Conservation (phyloP, 495 filamentous ascomycete genomes). For the Copromyces sp. region DNA sequence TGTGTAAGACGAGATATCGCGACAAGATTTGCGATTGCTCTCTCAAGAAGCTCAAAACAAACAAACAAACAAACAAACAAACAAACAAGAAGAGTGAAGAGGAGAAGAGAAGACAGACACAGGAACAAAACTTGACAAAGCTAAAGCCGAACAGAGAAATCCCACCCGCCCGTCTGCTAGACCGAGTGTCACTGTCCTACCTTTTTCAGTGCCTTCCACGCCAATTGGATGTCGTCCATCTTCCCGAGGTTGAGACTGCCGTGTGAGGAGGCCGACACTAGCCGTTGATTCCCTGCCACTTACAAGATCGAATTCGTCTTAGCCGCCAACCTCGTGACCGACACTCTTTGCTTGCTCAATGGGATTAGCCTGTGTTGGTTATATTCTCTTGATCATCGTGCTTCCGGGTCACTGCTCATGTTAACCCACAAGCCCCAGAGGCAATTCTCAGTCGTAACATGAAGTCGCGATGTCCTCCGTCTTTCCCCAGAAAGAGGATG, state of each 20-base stretch:
- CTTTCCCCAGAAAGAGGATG: neutral
- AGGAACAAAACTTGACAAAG: neutral
- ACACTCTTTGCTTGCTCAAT: neutral
- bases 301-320: neutral
- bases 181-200: neutral
- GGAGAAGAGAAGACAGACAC: neutral
- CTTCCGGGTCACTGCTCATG: neutral
- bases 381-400: neutral
- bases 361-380: neutral
- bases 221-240: neutral
- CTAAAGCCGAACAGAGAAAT: neutral
- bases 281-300: constrained; percentile 6
- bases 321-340: neutral
- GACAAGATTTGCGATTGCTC: neutral
- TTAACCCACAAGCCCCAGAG: neutral
- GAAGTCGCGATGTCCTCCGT: neutral
- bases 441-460: neutral
- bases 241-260: neutral
- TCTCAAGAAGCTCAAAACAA: neutral
- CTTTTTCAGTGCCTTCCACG: neutral
- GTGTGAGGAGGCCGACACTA: constrained; percentile 13
- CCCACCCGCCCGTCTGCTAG: neutral
- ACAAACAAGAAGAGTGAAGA: neutral
- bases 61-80: neutral
- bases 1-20: neutral